phyloP scores from a whole-genome alignment of 2,329 filamentous ascomycete species.

The Pyrenochaeta sp. region DNA sequence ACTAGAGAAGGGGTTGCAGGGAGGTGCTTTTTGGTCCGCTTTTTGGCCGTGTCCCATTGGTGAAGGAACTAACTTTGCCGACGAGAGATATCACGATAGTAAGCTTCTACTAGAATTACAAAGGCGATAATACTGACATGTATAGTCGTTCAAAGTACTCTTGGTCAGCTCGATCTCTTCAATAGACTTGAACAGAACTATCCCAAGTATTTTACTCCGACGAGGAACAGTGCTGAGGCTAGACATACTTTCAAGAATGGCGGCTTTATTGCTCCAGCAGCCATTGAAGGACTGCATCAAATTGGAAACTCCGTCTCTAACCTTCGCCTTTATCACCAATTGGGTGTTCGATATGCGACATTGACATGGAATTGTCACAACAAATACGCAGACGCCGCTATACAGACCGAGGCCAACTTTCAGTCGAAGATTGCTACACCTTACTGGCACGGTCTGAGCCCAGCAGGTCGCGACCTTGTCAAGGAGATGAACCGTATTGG shows the following conservation, averaged over 20 bases:
- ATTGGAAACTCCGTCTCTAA: constrained; percentile 85
- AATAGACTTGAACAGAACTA: constrained; percentile 69
- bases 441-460: constrained; percentile 75
- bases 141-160: constrained; percentile 69
- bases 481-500: constrained; percentile 93
- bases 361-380: constrained; percentile 96
- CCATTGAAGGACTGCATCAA: constrained; percentile 77
- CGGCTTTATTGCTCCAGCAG: constrained; percentile 44
- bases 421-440: constrained; percentile 57
- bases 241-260: constrained; percentile 58
- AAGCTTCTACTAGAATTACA: constrained; percentile 33
- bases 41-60: constrained; percentile 74
- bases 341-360: constrained; percentile 88
- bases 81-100: constrained; percentile 74
- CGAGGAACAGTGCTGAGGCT: constrained; percentile 67
- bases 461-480: constrained; percentile 72
- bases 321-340: constrained; percentile 74
- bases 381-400: constrained; percentile 82
- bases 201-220: constrained; percentile 72
- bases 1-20: constrained; percentile 72
- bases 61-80: constrained; percentile 75
- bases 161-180: constrained; percentile 79
- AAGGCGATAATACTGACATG: constrained; percentile 12
- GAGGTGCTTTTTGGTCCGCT: constrained; percentile 94
- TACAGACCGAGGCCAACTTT: constrained; percentile 60